Evolutionary conservation across 2,329 filamentous ascomycete genomes (phyloP), one percentile per base, ranked within the genome.

Genomic region (Pezicula carpinea): DNA sequence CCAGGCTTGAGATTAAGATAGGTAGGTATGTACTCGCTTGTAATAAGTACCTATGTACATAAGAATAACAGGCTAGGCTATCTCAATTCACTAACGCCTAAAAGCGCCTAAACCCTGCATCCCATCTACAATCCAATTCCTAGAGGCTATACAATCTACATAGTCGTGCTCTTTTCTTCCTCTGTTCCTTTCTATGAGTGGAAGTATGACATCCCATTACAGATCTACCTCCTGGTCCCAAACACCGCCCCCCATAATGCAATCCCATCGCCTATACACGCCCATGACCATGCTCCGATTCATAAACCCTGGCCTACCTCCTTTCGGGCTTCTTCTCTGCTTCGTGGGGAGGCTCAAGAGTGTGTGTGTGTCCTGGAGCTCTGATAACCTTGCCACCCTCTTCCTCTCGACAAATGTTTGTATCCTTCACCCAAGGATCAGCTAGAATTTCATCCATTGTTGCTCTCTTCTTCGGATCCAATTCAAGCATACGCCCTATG

Each of bases 361-460:
- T 83, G 63, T 99, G 93, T 1, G 78, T 82, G 66, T 99, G 93
- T 43, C 87, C 85, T 8, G 82, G 75, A 2, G 87, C 87, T 40
- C 78, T 82, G 49, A 89, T 73, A 14, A 96, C 79, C 40, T 77
- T 74, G 1, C 90, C 89, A 19, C 80, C 82, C 45, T 87, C 76
- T 62, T 95, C 91, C 54, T 95, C 92, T 53, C 84, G 77, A 66
- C 93, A 99, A 35, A 95, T 89, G 17, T 86, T 74, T 26, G 88
- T 89, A 58, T 85, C 83, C 40, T 83, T 80, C n/a, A 97, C 82
- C 93, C 93, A 99, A 14, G 85, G 83, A 63, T 99, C 92, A 18
- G 83, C 79, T 43, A 96, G 69, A 15, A 99, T 87, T 60, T 99
- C 90, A 19, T 85, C 76, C 73, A 99, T 85, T 3, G 80, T 88